phyloP scores from a whole-genome alignment of 2,329 filamentous ascomycete species.

The Cladophialophora exuberans region DNA sequence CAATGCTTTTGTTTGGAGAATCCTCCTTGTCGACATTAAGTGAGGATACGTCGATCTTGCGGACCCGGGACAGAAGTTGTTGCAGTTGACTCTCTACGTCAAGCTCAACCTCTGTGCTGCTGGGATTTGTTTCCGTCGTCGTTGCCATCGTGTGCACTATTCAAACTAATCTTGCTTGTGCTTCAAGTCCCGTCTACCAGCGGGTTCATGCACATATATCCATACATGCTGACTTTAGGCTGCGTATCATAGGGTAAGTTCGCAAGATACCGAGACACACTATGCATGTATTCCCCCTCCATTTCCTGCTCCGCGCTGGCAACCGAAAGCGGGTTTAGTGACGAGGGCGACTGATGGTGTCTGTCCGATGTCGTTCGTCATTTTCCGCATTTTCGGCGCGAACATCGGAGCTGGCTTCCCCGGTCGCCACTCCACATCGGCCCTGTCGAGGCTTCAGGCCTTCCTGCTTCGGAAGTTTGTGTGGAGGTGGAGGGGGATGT shows the following conservation, averaged over 20 bases:
- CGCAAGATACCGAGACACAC: no score
- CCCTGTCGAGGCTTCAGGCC: no score
- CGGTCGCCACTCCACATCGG: no score
- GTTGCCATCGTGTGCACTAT: conserved; percentile 3
- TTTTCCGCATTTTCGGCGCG: conserved; percentile 17
- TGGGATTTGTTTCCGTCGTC: conserved; percentile 1
- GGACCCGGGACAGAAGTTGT: conserved; percentile 4
- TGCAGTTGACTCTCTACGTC: conserved; percentile 13
- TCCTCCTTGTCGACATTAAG: neutral
- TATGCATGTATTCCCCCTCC: no score
- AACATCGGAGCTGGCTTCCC: conserved; percentile 6
- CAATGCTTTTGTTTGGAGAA: neutral
- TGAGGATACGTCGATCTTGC: neutral
- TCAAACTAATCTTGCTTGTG: neutral
- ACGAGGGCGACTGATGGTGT: neutral
- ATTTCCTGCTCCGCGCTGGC: no score
- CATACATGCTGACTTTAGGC: no score
- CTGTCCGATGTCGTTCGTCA: conserved; percentile 7
- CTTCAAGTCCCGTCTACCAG: neutral
- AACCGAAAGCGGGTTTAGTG: no score
- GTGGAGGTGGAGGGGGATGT: no score
- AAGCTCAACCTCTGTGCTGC: neutral
- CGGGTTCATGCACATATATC: neutral
- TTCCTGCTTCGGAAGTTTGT: no score
- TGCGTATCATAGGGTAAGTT: no score